Evolutionary conservation across 202 grass and related monocot species (phyloP).

Genomic region (Panicum virgatum): DNA sequence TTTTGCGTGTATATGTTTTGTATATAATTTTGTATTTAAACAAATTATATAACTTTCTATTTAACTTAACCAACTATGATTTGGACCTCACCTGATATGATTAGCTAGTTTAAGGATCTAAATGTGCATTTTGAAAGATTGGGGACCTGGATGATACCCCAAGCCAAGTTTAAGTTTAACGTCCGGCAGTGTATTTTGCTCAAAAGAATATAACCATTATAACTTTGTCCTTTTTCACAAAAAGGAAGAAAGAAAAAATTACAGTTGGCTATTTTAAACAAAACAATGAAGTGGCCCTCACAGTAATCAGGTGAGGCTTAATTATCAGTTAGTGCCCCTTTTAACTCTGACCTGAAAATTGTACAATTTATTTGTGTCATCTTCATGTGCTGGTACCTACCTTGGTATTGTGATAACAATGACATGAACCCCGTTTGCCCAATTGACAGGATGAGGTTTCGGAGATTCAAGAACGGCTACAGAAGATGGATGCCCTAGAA

Average conservation of each 20-base stretch:
- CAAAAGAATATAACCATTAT: not conserved
- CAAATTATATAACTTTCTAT: too few relatives aligned
- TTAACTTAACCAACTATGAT: too few relatives aligned
- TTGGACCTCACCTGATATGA: too few relatives aligned
- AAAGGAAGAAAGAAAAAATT: not conserved
- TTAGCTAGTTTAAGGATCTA: too few relatives aligned
- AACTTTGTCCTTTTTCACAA: not conserved
- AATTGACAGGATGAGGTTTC: slow-evolving; percentile 44
- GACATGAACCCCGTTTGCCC: not conserved
- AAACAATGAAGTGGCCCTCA: not conserved
- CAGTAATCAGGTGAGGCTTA: not conserved
- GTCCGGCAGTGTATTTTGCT: too few relatives aligned
- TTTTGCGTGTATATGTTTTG: too few relatives aligned
- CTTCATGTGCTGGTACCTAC: not conserved
- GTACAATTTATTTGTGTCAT: not conserved
- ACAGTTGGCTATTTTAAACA: not conserved
- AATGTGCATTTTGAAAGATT: too few relatives aligned
- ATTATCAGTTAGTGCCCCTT: not conserved
- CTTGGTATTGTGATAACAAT: not conserved
- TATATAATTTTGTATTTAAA: too few relatives aligned
- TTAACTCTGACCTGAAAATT: not conserved
- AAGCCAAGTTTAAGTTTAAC: too few relatives aligned
- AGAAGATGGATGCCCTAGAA: slow-evolving; percentile 47
- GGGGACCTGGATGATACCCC: too few relatives aligned
- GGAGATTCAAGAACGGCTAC: slow-evolving; percentile 47